Evolutionary conservation across 495 filamentous ascomycete genomes (phyloP).

Genomic region (Podospora sp.): DNA sequence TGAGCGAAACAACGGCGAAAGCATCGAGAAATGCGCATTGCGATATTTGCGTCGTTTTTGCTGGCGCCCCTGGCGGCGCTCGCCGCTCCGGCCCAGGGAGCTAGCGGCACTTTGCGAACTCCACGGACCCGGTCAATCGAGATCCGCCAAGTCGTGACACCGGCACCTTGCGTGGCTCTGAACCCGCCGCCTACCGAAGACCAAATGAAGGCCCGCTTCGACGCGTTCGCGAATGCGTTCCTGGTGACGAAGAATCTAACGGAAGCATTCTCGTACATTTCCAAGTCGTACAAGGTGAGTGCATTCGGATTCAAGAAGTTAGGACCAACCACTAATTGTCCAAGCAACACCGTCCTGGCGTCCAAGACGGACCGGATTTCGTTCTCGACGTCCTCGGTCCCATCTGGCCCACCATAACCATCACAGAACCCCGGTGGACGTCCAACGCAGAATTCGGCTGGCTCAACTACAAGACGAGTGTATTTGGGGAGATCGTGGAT

Average conservation of each 20-base stretch:
- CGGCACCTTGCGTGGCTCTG: conserved; percentile 25
- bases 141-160: conserved; percentile 20
- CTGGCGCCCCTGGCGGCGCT: not conserved
- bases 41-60: not conserved
- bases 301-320: too few relatives aligned
- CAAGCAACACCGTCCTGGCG: conserved; percentile 8
- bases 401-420: conserved; percentile 25
- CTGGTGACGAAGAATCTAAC: conserved; percentile 38
- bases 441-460: conserved; percentile 33
- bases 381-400: conserved; percentile 21
- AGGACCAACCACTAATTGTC: not conserved
- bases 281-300: conserved; percentile 31
- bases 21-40: not conserved
- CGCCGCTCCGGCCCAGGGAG: not conserved
- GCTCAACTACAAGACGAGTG: conserved; percentile 31
- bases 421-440: conserved; percentile 27
- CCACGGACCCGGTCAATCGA: not conserved
- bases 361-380: conserved; percentile 9
- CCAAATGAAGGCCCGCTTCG: conserved; percentile 31
- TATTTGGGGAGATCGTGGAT: conserved; percentile 33
- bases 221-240: conserved; percentile 40
- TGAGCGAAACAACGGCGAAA: too few relatives aligned
- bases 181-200: conserved; percentile 27
- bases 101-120: not conserved
- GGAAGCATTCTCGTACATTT: conserved; percentile 39